Conservation (phyloP, 257 asterid genomes). For the Nicotiana sylvestris region DNA sequence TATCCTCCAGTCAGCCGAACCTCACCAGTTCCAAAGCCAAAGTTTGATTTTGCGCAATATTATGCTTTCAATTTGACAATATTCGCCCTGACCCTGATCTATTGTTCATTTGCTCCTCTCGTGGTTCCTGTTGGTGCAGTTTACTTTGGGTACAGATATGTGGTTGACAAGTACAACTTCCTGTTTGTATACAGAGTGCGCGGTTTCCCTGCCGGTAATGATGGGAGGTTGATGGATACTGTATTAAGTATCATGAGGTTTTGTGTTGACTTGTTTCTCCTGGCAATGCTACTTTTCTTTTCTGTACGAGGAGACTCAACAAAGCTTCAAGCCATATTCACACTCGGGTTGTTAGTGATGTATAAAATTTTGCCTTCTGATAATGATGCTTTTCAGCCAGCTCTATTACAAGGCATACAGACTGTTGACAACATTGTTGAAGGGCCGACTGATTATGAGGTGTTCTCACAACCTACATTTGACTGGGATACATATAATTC, state of each 20-base stretch:
- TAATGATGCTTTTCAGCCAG: slow-evolving; percentile 54
- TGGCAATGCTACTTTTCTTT: slow-evolving; percentile 80
- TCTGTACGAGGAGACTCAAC: slow-evolving; percentile 73
- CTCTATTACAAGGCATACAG: slow-evolving; percentile 67
- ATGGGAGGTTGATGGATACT: slow-evolving; percentile 92
- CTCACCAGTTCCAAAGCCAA: slow-evolving; percentile 92
- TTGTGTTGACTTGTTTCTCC: slow-evolving; percentile 73
- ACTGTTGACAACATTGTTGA: slow-evolving; percentile 56
- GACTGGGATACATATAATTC: slow-evolving; percentile 85
- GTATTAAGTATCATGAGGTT: slow-evolving; percentile 76
- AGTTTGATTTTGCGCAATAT: slow-evolving; percentile 90
- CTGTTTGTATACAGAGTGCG: slow-evolving; percentile 87
- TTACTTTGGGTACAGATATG: slow-evolving; percentile 90
- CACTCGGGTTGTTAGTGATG: slow-evolving; percentile 67
- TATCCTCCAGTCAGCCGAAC: slow-evolving; percentile 95
- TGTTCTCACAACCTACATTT: slow-evolving; percentile 72
- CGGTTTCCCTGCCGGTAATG: slow-evolving; percentile 96
- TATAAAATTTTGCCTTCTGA: slow-evolving; percentile 77
- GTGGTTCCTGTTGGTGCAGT: slow-evolving; percentile 92
- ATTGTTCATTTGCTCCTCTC: slow-evolving; percentile 86
- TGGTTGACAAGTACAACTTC: slow-evolving; percentile 95
- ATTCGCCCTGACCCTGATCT: slow-evolving; percentile 85
- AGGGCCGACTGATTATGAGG: slow-evolving; percentile 89
- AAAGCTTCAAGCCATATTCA: slow-evolving; percentile 95
- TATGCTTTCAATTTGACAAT: slow-evolving; percentile 96